A percentile compares a stretch with the other conserved stretches of the same genome.
Evolutionary conservation across 208 protist genomes (phyloP).

Genomic region (Crithidia brevicula): DNA sequence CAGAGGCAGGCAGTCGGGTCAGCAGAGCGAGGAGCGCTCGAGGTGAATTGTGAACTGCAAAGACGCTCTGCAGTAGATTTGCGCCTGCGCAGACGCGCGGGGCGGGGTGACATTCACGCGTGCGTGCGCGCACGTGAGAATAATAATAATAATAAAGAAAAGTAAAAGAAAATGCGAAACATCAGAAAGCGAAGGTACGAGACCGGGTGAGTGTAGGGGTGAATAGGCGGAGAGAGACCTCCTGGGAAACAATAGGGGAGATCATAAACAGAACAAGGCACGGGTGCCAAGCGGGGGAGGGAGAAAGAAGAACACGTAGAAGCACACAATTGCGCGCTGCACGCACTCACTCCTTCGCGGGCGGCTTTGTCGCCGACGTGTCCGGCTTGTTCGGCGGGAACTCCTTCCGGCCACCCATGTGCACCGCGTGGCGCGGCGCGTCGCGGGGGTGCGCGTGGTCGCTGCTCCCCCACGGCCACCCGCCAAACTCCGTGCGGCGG

Average conservation of each 20-base stretch:
- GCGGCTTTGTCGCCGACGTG: not conserved
- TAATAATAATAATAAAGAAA: constrained; percentile 4
- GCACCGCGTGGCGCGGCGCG: constrained; percentile 44
- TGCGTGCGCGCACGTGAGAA: too few relatives aligned
- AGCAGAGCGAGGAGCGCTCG: not conserved
- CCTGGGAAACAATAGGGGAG: too few relatives aligned
- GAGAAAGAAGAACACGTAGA: not conserved
- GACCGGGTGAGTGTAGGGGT: too few relatives aligned
- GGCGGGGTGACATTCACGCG: too few relatives aligned
- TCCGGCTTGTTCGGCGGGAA: constrained; percentile 35
- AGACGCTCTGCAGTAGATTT: too few relatives aligned
- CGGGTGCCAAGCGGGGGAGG: constrained; percentile 11
- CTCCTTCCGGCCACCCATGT: constrained; percentile 39
- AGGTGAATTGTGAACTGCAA: not conserved
- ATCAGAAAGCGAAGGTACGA: too few relatives aligned
- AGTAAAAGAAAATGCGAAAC: too few relatives aligned
- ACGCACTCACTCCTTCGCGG: not conserved
- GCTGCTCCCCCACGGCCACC: constrained; percentile 56
- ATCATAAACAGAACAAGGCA: too few relatives aligned
- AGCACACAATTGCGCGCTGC: not conserved
- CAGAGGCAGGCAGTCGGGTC: too few relatives aligned
- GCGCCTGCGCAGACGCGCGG: too few relatives aligned
- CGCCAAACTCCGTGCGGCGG: constrained; percentile 53
- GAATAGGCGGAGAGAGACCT: too few relatives aligned
- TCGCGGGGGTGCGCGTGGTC: constrained; percentile 52